Conservation (phyloP, 2,329 filamentous ascomycete genomes). For the Colletotrichum tamarilloi region DNA sequence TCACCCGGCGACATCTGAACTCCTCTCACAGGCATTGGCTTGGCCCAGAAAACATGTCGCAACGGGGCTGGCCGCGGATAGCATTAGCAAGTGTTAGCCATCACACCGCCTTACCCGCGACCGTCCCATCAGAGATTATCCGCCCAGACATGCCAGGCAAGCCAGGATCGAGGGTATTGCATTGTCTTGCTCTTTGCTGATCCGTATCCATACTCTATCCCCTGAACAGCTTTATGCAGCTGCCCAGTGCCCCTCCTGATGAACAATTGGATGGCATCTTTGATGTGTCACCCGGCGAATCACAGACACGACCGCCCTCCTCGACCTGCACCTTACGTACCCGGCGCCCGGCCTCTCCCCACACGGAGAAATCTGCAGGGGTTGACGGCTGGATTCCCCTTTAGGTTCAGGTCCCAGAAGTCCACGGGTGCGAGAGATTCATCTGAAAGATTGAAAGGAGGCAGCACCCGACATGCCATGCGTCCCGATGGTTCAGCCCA, state of each 20-base stretch:
- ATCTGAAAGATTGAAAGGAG: slow-evolving; percentile 34
- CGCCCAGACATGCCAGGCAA: neutral
- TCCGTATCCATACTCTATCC: neutral
- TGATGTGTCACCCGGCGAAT: slow-evolving; percentile 5
- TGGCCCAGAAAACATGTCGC: slow-evolving; percentile 11
- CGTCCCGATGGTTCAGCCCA: slow-evolving; percentile 22
- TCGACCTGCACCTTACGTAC: neutral
- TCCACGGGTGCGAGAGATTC: slow-evolving; percentile 14
- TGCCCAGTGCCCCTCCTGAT: neutral
- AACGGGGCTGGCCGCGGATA: neutral
- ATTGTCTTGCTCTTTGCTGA: neutral
- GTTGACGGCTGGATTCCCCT: slow-evolving; percentile 30
- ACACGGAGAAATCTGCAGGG: slow-evolving; percentile 36
- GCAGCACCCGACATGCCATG: slow-evolving; percentile 22
- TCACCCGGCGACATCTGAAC: neutral
- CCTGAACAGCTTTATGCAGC: no score
- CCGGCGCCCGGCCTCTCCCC: slow-evolving; percentile 24
- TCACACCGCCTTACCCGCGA: neutral
- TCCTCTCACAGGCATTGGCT: slow-evolving; percentile 22
- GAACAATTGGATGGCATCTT: neutral
- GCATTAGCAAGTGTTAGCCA: slow-evolving; percentile 12
- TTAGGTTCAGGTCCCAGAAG: slow-evolving; percentile 2
- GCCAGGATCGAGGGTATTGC: slow-evolving; percentile 5
- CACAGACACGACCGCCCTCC: slow-evolving; percentile 7
- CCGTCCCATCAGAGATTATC: slow-evolving; percentile 16